Conservation (phyloP, 495 filamentous ascomycete species). For the Aspergillus sparsus region DNA sequence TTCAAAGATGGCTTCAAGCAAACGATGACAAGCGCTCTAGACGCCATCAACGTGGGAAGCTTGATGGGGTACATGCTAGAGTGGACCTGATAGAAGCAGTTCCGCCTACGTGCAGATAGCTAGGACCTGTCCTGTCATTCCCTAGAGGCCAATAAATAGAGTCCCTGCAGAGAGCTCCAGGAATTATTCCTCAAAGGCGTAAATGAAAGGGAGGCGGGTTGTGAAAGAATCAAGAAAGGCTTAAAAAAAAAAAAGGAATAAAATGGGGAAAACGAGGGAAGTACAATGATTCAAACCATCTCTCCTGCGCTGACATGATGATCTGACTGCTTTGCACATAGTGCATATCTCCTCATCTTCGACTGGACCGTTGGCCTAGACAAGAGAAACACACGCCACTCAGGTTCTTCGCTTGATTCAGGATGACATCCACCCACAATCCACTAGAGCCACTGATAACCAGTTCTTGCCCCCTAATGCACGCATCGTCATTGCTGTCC, state of each 20-base stretch:
- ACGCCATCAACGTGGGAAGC: constrained; percentile 32
- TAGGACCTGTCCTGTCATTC: constrained; percentile 10
- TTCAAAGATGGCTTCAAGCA: constrained; percentile 11
- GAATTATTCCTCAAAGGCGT: constrained; percentile 5
- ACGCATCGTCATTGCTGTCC: constrained; percentile 20
- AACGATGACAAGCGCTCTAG: constrained; percentile 43
- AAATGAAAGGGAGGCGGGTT: not conserved
- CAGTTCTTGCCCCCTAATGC: constrained; percentile 17
- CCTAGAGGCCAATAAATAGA: constrained; percentile 6
- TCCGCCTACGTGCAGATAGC: constrained; percentile 13
- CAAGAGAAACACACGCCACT: constrained; percentile 22
- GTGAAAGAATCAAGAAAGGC: constrained; percentile 10
- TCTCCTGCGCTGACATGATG: constrained; percentile 23
- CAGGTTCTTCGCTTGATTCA: constrained; percentile 21
- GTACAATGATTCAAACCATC: not conserved
- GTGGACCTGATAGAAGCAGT: constrained; percentile 18
- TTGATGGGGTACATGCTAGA: constrained; percentile 13
- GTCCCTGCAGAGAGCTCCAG: constrained; percentile 5
- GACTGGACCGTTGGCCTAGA: constrained; percentile 20
- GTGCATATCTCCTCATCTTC: constrained; percentile 16
- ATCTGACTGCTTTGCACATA: constrained; percentile 21
- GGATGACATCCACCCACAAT: constrained; percentile 25
- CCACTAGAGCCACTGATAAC: constrained; percentile 21
- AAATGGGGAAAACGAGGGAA: constrained; percentile 1
- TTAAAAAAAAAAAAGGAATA: constrained; percentile 11